Evolutionary conservation across 1,284 basidiomycete species (phyloP).

Genomic region (Ceratobasidium sp.): DNA sequence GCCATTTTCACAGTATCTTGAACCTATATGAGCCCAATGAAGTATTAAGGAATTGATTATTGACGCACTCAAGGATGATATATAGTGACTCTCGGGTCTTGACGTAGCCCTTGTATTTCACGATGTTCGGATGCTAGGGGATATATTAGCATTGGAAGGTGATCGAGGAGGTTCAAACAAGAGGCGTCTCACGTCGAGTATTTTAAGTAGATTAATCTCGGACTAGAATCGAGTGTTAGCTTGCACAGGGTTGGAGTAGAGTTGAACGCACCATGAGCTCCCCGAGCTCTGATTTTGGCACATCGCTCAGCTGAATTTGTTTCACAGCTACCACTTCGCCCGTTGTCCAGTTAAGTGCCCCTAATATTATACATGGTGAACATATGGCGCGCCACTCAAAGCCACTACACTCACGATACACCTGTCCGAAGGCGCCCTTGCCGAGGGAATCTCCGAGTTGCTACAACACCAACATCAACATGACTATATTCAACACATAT

Average conservation of each 20-base stretch:
- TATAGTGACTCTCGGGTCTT: conserved; percentile 95
- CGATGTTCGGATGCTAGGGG: conserved; percentile 83
- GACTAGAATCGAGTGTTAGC: conserved; percentile 68
- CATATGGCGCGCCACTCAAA: neutral
- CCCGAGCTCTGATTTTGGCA: conserved; percentile 91
- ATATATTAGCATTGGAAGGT: conserved; percentile 9
- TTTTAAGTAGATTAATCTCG: conserved; percentile 98
- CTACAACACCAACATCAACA: conserved; percentile 60
- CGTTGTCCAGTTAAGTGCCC: conserved; percentile 95
- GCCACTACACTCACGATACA: conserved; percentile 80
- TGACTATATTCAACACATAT: neutral
- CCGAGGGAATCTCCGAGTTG: conserved; percentile 96
- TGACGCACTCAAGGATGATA: conserved; percentile 90
- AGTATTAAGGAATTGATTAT: neutral
- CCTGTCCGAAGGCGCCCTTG: conserved; percentile 94
- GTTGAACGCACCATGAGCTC: conserved; percentile 90
- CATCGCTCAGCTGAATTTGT: conserved; percentile 93
- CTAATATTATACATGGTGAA: conserved; percentile 58
- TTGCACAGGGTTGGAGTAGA: neutral
- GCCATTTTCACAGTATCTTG: conserved; percentile 96
- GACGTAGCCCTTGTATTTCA: conserved; percentile 98
- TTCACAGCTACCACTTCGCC: conserved; percentile 97
- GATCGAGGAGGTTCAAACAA: conserved; percentile 20
- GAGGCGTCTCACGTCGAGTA: conserved; percentile 79
- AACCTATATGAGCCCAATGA: conserved; percentile 22